Conservation (phyloP, 1,139 yeast genomes). For the Cylindricascospora bacillispora region DNA sequence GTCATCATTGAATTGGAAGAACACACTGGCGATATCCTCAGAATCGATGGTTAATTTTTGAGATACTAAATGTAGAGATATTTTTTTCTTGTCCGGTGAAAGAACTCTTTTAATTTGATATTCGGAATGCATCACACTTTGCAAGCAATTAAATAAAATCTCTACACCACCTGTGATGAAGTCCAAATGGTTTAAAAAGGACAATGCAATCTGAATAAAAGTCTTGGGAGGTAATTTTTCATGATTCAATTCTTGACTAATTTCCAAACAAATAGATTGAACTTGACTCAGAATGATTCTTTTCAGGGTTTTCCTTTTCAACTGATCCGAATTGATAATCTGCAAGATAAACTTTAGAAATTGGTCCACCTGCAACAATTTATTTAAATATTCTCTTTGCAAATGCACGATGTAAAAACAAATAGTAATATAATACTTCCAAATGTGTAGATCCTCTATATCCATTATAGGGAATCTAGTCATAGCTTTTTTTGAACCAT, state of each 20-base stretch:
- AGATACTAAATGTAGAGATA: neutral
- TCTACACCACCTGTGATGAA: conserved; percentile 15
- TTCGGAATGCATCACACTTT: conserved; percentile 5
- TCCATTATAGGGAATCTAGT: conserved; percentile 2
- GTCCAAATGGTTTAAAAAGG: conserved; percentile 6
- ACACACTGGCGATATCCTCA: conserved; percentile 7
- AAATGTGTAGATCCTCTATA: conserved; percentile 10
- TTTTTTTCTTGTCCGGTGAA: neutral
- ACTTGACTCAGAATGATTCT: neutral
- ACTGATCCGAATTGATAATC: neutral
- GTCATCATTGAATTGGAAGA: conserved; percentile 13
- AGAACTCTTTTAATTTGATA: neutral
- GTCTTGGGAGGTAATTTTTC: neutral
- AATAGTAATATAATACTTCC: conserved; percentile 16
- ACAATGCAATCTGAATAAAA: conserved; percentile 3
- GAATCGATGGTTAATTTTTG: neutral
- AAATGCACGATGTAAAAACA: neutral
- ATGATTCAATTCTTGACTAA: neutral
- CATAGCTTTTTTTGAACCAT: conserved; percentile 4
- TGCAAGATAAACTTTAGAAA: neutral
- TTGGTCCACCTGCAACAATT: neutral
- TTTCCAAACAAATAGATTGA: neutral
- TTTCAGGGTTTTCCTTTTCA: neutral
- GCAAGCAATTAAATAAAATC: conserved; percentile 12
- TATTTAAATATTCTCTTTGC: neutral